phyloP scores from a whole-genome alignment of 2,329 filamentous ascomycete species.

The Chalaropsis ovoidea region DNA sequence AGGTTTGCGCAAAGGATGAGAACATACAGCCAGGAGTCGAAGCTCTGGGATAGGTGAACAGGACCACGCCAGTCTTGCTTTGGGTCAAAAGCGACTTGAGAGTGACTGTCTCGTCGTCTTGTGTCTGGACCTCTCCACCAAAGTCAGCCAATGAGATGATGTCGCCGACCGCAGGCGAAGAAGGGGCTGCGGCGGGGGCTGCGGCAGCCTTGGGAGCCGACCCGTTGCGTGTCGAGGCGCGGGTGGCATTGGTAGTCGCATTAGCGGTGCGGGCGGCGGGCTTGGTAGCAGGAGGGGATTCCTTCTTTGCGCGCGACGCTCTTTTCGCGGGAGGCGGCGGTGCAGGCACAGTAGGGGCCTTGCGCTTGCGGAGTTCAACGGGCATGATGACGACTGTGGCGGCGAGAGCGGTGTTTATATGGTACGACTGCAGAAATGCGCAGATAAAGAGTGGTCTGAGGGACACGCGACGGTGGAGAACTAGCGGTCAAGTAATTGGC shows the following conservation, averaged over 20 bases:
- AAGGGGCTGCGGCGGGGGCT: neutral
- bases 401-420: slow-evolving; percentile 4
- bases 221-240: neutral
- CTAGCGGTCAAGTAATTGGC: neutral
- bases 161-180: slow-evolving; percentile 40
- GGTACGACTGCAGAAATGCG: neutral
- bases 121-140: slow-evolving; percentile 66
- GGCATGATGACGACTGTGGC: slow-evolving; percentile 38
- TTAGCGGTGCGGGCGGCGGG: neutral
- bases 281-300: slow-evolving; percentile 27
- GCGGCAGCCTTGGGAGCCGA: neutral
- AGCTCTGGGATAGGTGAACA: slow-evolving; percentile 94
- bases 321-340: slow-evolving; percentile 35
- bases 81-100: slow-evolving; percentile 70
- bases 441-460: slow-evolving; percentile 1
- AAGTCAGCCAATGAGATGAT: slow-evolving; percentile 49
- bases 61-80: slow-evolving; percentile 74
- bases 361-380: slow-evolving; percentile 52
- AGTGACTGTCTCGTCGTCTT: slow-evolving; percentile 71
- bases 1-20: neutral
- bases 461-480: neutral
- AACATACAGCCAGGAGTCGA: slow-evolving; percentile 85
- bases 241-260: neutral
- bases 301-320: slow-evolving; percentile 33
- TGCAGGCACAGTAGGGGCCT: slow-evolving; percentile 42